Percentiles rank a stretch among this genome's conserved stretches.
These are phyloP conservation scores for Pelargonium cotyledonis DNA, from an alignment of 441 rosid genomes.

Conservation along the genomic window DNA sequence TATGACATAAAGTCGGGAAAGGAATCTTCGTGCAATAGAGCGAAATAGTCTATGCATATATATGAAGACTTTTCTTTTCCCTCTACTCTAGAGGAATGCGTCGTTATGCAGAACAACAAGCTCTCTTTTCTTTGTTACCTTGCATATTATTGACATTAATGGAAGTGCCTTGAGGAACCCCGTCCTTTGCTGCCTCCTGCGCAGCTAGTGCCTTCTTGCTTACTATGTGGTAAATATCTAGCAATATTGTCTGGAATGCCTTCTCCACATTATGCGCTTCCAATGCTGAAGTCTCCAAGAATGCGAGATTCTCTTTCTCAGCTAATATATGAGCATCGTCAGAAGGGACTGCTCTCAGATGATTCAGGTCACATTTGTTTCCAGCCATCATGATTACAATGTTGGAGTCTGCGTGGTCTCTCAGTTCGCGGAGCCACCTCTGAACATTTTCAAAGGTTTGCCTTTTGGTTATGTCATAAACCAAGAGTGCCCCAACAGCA, in stretches of 20 bases:
- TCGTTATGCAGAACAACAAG: not conserved
- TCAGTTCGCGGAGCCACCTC: not conserved
- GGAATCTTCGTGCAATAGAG: no score
- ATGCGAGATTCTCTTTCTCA: not conserved
- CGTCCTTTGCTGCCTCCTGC: not conserved
- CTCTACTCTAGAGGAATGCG: no score
- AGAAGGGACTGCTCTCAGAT: not conserved
- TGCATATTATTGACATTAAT: not conserved
- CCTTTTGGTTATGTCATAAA: conserved; percentile 1
- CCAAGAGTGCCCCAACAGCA: conserved; percentile 1
- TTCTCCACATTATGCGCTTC: not conserved
- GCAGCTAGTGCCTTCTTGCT: conserved; percentile 4
- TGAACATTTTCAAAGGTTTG: not conserved
- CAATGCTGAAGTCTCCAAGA: conserved; percentile 3
- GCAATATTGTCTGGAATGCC: conserved; percentile 2
- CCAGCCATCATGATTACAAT: not conserved
- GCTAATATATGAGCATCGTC: not conserved
- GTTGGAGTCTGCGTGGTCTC: conserved; percentile 2
- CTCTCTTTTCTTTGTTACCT: not conserved
- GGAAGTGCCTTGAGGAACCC: not conserved
- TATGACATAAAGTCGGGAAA: no score
- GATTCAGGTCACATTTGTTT: not conserved
- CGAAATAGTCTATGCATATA: not conserved
- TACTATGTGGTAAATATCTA: not conserved
- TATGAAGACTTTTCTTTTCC: not conserved